Conservation (phyloP, 768 basidiomycete genomes). For the Tulasnella sp. region DNA sequence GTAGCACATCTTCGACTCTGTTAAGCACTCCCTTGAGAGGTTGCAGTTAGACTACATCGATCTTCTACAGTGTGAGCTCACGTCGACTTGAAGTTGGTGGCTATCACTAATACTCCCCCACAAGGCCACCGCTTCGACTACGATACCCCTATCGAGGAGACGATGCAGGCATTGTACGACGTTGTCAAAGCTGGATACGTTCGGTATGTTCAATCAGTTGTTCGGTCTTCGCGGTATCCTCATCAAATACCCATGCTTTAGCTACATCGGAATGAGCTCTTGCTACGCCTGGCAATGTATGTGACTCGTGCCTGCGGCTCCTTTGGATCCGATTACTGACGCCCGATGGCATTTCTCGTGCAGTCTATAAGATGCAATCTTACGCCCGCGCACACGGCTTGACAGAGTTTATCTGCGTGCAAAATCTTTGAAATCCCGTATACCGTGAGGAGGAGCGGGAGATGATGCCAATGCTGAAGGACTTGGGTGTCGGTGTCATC, state of each 20-base stretch:
- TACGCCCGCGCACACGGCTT: slow-evolving; percentile 4
- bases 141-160: slow-evolving; percentile 46
- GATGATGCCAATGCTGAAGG: slow-evolving; percentile 31
- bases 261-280: slow-evolving; percentile 43
- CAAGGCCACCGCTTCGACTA: slow-evolving; percentile 41
- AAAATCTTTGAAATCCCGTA: slow-evolving; percentile 19
- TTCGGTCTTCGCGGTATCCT: too few species aligned
- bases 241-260: neutral
- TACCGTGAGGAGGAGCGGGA: slow-evolving; percentile 34
- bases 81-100: neutral
- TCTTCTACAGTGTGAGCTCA: slow-evolving; percentile 43
- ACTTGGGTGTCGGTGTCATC: slow-evolving; percentile 30
- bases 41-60: slow-evolving; percentile 49
- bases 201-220: slow-evolving; percentile 30
- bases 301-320: neutral
- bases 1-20: slow-evolving; percentile 50
- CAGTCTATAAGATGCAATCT: slow-evolving; percentile 27
- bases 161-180: slow-evolving; percentile 38
- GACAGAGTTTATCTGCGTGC: slow-evolving; percentile 21
- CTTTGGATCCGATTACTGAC: neutral
- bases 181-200: slow-evolving; percentile 50
- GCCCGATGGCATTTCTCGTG: neutral
- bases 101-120: neutral
- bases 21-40: slow-evolving; percentile 43
- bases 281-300: slow-evolving; percentile 40